Evolutionary conservation across 768 basidiomycete genomes (phyloP).

Genomic region (Jaapia argillacea): DNA sequence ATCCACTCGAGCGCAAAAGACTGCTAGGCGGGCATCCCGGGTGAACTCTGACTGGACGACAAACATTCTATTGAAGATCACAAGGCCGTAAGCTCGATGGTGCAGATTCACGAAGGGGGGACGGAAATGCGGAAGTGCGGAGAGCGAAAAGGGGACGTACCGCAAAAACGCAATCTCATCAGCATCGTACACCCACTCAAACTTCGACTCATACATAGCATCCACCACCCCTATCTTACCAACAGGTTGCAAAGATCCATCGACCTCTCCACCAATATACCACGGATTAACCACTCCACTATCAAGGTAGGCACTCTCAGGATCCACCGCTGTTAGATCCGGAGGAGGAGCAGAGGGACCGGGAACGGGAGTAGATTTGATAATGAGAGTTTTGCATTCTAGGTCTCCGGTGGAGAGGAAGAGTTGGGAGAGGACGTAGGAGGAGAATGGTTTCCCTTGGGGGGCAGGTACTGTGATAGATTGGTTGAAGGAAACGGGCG

Average conservation of each 20-base stretch:
- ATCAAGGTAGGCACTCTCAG: too few relatives aligned
- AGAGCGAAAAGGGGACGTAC: constrained; percentile 22
- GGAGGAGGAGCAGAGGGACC: too few relatives aligned
- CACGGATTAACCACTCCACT: too few relatives aligned
- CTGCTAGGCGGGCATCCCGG: constrained; percentile 33
- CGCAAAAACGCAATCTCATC: constrained; percentile 46
- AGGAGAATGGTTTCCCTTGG: too few relatives aligned
- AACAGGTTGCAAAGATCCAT: too few relatives aligned
- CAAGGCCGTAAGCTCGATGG: constrained; percentile 4
- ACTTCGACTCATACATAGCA: constrained; percentile 28
- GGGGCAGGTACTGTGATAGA: constrained; percentile 38
- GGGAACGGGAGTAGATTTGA: constrained; percentile 27
- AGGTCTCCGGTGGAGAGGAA: constrained; percentile 28
- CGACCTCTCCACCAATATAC: too few relatives aligned
- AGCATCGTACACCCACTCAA: constrained; percentile 38
- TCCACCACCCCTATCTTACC: constrained; percentile 24
- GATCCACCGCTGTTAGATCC: too few relatives aligned
- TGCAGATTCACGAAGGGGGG: not conserved
- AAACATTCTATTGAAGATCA: constrained; percentile 17
- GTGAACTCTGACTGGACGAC: constrained; percentile 30
- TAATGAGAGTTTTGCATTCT: constrained; percentile 32
- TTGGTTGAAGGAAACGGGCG: too few relatives aligned
- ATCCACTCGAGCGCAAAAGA: constrained; percentile 43
- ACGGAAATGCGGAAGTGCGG: too few relatives aligned
- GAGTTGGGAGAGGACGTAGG: constrained; percentile 37